Base-by-base conservation (phyloP, 2,329 filamentous ascomycete genomes). In the Colletotrichum neosansevieriae region DNA sequence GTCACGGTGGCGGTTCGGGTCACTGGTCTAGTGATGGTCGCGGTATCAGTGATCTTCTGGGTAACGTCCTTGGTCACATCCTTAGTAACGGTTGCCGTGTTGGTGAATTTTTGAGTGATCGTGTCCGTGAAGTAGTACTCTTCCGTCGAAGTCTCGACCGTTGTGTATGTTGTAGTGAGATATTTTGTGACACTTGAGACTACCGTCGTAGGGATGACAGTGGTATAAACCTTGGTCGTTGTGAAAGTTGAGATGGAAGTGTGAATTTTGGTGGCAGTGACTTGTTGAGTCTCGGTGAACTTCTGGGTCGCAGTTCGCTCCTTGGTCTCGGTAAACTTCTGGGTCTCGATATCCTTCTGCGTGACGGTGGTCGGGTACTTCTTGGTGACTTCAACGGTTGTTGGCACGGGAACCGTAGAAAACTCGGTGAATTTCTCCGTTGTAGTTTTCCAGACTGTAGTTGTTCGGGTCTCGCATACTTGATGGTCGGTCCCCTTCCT, bases 361-460 rank as follows among this genome's bases (percentile, higher is more conserved):
- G 60, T 53, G 32, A 64, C 50, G 6, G 51, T 57, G 4, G 51
- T 65, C 17, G 57, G 58, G 13, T 60, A 66, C 21, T 69, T 69
- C 2, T 67, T 60, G 13, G 60, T 70, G 17, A 63, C 62, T 6
- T 60, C 50, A 12, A 58, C 1, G 3, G 71, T 71, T 3, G 67
- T 68, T 13, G 70, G 61, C 29, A 51, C 42, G 3, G 53, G 45
- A 42, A 65, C 58, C 21, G 72, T 73, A 34, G 58, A 34, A n/a
- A 53, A 42, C 24, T 62, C 68, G 1, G 67, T 72, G 59, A 58
- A 44, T 54, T 63, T 71, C 17, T 63, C 62, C 10, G 70, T 70
- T 10, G 59, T 67, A 2, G 72, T 74, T 9, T 64, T 69, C 40
- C 72, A 73, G 9, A 70, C 54, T 5, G 67, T 71, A 0, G 66